Evolutionary conservation across 2,329 filamentous ascomycete species (phyloP).

Genomic region (Penicillium janthinellum): DNA sequence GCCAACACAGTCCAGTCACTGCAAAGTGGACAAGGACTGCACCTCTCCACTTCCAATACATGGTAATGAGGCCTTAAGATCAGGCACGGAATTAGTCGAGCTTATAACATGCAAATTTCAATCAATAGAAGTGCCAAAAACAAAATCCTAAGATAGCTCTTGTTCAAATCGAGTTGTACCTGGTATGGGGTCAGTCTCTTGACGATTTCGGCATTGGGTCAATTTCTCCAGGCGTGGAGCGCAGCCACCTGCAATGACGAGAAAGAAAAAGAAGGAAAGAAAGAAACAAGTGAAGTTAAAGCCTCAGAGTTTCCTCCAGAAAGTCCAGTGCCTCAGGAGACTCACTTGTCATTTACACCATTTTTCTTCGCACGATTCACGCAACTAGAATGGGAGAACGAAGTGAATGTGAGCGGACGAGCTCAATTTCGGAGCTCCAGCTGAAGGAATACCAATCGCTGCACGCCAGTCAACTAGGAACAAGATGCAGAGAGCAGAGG

Average conservation of each 20-base stretch:
- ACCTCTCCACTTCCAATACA: slow-evolving; percentile 35
- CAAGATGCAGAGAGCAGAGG: not conserved
- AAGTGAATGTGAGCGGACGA: not conserved
- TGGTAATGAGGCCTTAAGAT: slow-evolving; percentile 18
- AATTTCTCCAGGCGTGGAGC: too few species aligned
- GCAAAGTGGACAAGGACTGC: slow-evolving; percentile 34
- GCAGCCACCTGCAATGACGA: not conserved
- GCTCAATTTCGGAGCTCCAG: not conserved
- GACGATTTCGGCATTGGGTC: not conserved
- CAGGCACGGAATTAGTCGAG: not conserved
- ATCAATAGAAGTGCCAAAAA: not conserved
- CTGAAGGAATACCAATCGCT: not conserved
- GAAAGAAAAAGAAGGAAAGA: not conserved
- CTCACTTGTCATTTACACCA: too few species aligned
- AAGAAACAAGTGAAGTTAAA: too few species aligned
- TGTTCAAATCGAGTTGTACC: not conserved
- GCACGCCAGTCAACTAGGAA: not conserved
- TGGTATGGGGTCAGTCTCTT: not conserved
- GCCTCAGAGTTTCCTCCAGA: too few species aligned
- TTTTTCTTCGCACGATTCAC: too few species aligned
- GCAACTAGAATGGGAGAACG: too few species aligned
- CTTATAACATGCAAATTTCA: not conserved
- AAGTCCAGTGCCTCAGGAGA: not conserved
- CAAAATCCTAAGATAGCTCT: too few species aligned
- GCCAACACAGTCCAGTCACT: slow-evolving; percentile 35